Base-by-base conservation (phyloP, 768 basidiomycete genomes). In the Tylopilus intermedius region DNA sequence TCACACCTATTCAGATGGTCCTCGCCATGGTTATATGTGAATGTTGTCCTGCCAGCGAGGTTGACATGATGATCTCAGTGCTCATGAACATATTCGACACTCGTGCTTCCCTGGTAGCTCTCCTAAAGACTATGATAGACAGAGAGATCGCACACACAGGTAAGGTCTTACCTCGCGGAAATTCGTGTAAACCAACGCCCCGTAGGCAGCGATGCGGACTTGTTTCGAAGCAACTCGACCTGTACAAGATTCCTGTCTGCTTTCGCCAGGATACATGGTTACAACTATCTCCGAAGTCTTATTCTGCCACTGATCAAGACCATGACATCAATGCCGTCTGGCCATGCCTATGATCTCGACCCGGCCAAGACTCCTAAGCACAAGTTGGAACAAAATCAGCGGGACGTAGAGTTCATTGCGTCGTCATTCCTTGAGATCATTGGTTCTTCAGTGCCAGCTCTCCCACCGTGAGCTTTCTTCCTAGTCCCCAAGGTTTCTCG, bases 211-310 rank as follows among this genome's bases (percentile, higher is more conserved):
- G 90, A 94, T 57, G 76, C 84, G 1, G 78, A 80, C n/a, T 72
- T 97, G 8, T 96, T 97, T 74, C 79, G 94, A 46, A 78, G 88
- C 55, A 96, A 95, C 67, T 86, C 88, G 2, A 89, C 88, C 1
- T 91, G 86, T 60, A 89, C 88, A n/a, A 75, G 88, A 40, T 85
- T 97, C 53, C 71, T 96, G 42, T 90, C 90, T 6, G 82, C 84
- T 2, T 94, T 94, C 60, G 90, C 90, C 4, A 84, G 79, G 63
- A 82, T 88, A n/a, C 90, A 94, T 55, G 94, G 94, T 4, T 96
- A 95, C 67, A 84, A 85, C 52, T 96, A 95, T 67, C 74, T 96
- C n/a, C 80, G 93, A 18, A 81, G 78, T 42, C 76, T 94, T 22
- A 79, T 95, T 43, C 74, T 79, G 40, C 90, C 92, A 3, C 74